Evolutionary conservation across 164 flowering plant genomes (phyloP).

Genomic region (Saururus chinensis): DNA sequence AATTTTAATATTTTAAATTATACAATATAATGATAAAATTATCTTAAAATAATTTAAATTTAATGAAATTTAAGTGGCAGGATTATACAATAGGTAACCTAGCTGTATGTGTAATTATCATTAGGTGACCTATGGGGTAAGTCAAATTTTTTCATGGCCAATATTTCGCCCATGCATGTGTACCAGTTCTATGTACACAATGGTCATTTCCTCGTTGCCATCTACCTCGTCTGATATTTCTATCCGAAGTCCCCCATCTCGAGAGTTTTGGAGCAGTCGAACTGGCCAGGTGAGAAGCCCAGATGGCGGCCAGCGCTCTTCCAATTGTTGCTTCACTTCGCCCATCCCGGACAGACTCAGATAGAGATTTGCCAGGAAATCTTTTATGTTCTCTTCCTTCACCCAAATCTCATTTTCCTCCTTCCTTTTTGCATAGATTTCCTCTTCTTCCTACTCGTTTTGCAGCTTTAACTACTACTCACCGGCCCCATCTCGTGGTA

Average conservation of each 20-base stretch:
- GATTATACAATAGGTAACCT: no score
- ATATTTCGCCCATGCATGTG: no score
- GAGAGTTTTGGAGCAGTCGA: background rate
- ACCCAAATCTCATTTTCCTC: background rate
- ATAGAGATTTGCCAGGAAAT: background rate
- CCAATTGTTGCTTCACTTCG: background rate
- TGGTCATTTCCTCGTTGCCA: background rate
- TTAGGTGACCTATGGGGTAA: no score
- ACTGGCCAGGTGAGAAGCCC: background rate
- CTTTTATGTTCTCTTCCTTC: background rate
- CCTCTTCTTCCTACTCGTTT: conserved; percentile 5
- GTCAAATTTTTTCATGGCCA: no score
- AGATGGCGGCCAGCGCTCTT: background rate
- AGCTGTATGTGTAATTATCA: no score
- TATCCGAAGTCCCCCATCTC: background rate
- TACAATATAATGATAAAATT: no score
- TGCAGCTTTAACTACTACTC: conserved; percentile 3
- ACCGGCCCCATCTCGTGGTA: conserved; percentile 7
- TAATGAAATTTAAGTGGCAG: no score
- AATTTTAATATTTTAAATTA: no score
- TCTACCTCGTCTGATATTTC: background rate
- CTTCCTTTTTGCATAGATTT: background rate
- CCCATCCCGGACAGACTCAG: background rate
- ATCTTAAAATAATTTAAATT: no score
- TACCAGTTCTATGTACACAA: no score